Conservation (phyloP, 2,329 filamentous ascomycete genomes). For the Pseudogymnoascus sp. region DNA sequence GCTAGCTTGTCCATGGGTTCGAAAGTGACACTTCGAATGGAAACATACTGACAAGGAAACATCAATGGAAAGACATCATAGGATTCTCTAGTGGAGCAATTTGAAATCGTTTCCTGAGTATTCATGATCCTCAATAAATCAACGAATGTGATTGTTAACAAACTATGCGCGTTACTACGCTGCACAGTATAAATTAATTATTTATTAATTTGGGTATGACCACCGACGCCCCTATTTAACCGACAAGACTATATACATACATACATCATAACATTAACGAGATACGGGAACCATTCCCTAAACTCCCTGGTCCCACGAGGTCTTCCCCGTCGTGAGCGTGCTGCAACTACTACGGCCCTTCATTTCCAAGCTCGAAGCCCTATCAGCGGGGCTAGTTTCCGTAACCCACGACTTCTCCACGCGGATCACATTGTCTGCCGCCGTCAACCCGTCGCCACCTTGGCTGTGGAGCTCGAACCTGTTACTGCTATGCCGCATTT, state of each 20-base stretch:
- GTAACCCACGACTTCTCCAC: conserved; percentile 3
- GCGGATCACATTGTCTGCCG: background rate
- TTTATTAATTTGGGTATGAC: background rate
- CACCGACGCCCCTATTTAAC: background rate
- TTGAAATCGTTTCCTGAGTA: background rate
- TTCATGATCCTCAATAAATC: background rate
- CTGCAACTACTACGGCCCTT: background rate
- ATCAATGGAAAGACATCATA: background rate
- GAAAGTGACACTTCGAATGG: background rate
- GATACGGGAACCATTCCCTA: background rate
- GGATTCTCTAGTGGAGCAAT: background rate
- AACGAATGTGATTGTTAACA: background rate
- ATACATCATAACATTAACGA: background rate
- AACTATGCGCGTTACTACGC: background rate
- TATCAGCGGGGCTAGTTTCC: background rate
- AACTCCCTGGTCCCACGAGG: background rate
- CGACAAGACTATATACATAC: background rate
- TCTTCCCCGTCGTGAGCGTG: background rate
- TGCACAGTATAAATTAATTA: background rate
- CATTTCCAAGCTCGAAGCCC: background rate
- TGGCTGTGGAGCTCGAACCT: background rate
- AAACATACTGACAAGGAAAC: background rate
- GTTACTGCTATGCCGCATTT: background rate
- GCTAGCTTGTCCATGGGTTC: background rate
- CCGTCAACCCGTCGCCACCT: background rate